Evolutionary conservation across 2,329 filamentous ascomycete genomes (phyloP).

Genomic region (Dothideomycetes sp.): DNA sequence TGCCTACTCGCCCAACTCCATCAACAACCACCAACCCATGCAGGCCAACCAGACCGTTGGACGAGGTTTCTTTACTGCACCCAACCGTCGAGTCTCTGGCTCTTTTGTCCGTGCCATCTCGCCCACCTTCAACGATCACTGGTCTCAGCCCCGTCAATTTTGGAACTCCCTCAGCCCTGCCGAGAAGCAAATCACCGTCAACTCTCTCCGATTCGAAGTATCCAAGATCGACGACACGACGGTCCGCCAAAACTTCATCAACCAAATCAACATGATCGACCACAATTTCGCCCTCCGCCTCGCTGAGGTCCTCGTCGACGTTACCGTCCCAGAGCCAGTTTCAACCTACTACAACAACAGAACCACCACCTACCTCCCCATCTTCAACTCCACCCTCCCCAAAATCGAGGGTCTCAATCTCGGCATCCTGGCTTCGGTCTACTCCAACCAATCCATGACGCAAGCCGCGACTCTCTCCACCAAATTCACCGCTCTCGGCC

Average conservation of each 20-base stretch:
- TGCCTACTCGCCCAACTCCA: slow-evolving; percentile 68
- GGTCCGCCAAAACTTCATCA: slow-evolving; percentile 57
- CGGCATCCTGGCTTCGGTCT: slow-evolving; percentile 46
- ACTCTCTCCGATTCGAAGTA: slow-evolving; percentile 56
- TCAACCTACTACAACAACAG: slow-evolving; percentile 58
- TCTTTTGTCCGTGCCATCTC: slow-evolving; percentile 22
- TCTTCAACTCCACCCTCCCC: slow-evolving; percentile 46
- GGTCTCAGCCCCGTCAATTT: slow-evolving; percentile 64
- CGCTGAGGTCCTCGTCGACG: slow-evolving; percentile 56
- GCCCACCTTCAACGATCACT: slow-evolving; percentile 65
- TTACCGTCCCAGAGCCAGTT: slow-evolving; percentile 49
- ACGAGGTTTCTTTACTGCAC: slow-evolving; percentile 23
- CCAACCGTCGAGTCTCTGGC: slow-evolving; percentile 2
- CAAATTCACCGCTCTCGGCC: slow-evolving; percentile 36
- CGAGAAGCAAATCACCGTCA: slow-evolving; percentile 50
- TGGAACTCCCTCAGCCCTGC: slow-evolving; percentile 59
- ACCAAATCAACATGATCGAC: slow-evolving; percentile 59
- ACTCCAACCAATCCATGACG: slow-evolving; percentile 31
- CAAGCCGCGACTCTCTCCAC: slow-evolving; percentile 42
- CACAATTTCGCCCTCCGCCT: slow-evolving; percentile 56
- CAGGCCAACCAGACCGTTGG: slow-evolving; percentile 55
- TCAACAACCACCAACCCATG: slow-evolving; percentile 52
- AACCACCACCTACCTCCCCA: slow-evolving; percentile 49
- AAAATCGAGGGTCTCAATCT: slow-evolving; percentile 54
- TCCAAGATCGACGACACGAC: slow-evolving; percentile 67